phyloP scores from a whole-genome alignment of 768 basidiomycete species.

The Boletus insuetus region DNA sequence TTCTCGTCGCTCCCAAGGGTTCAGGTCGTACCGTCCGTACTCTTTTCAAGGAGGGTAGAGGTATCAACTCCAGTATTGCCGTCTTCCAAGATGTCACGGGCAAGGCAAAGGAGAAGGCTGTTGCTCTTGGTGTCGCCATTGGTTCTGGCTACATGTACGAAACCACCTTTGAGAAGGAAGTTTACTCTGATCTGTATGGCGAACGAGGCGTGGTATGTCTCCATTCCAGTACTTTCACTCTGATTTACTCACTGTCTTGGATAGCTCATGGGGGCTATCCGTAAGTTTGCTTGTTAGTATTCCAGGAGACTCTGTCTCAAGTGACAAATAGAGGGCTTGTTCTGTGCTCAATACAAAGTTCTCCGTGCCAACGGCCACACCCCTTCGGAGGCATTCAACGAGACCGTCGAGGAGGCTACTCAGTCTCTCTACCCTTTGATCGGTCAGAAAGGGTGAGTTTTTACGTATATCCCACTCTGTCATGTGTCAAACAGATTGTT shows the following conservation, averaged over 20 bases:
- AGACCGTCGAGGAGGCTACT: constrained; percentile 99
- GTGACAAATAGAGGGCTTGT: constrained; percentile 75
- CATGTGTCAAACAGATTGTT: not conserved
- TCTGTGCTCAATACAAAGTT: constrained; percentile 98
- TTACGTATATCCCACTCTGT: not conserved
- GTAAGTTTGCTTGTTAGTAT: constrained; percentile 42
- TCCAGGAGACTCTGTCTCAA: constrained; percentile 2
- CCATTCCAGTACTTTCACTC: not conserved
- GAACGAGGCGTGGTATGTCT: constrained; percentile 96
- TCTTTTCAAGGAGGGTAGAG: constrained; percentile 99
- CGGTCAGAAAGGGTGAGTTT: constrained; percentile 81
- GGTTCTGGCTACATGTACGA: constrained; percentile 99
- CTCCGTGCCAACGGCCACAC: constrained; percentile 95
- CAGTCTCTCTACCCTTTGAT: constrained; percentile 97
- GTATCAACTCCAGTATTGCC: constrained; percentile 93
- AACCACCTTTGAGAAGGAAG: constrained; percentile 99
- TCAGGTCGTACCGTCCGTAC: constrained; percentile 99
- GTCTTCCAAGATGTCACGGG: constrained; percentile 98
- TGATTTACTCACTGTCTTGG: constrained; percentile 5
- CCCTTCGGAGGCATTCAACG: constrained; percentile 99
- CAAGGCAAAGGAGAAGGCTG: constrained; percentile 95
- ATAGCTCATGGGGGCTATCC: constrained; percentile 96
- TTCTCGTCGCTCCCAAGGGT: constrained; percentile 98
- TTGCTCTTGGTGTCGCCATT: constrained; percentile 89
- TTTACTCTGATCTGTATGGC: constrained; percentile 98